Percentiles rank a stretch among this genome's conserved stretches.
Evolutionary conservation across 75 land plant genomes (phyloP).

Genomic region (Picea sitchensis): DNA sequence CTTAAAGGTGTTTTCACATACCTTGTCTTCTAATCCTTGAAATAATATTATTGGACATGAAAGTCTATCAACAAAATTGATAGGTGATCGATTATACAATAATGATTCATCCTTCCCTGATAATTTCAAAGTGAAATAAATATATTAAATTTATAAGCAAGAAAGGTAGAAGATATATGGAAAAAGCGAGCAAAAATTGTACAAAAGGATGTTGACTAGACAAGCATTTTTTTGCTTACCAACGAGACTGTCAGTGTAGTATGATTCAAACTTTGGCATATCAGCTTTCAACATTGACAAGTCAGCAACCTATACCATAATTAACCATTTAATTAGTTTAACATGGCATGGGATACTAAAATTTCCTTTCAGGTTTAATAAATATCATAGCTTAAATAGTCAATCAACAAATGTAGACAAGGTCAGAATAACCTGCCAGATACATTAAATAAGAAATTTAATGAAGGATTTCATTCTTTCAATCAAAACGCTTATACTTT

Average conservation of each 20-base stretch:
- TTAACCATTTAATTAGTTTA: neutral
- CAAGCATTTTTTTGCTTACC: constrained; percentile 35
- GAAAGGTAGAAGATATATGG: neutral
- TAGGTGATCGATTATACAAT: constrained; percentile 71
- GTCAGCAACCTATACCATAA: constrained; percentile 70
- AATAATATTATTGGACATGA: constrained; percentile 92
- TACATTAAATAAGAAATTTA: neutral
- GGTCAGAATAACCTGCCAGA: neutral
- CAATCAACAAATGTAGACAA: neutral
- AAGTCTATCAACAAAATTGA: constrained; percentile 77
- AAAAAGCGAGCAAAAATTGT: neutral
- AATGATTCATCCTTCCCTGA: constrained; percentile 51
- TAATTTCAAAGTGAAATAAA: neutral
- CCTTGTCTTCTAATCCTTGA: constrained; percentile 97
- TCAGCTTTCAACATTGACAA: constrained; percentile 61
- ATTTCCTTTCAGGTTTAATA: neutral
- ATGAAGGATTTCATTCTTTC: too few species aligned
- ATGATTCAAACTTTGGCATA: constrained; percentile 93
- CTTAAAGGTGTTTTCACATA: constrained; percentile 14
- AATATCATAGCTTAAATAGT: neutral
- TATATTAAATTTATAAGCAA: neutral
- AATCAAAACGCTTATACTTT: too few species aligned
- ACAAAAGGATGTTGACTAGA: neutral
- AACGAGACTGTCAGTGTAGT: constrained; percentile 69
- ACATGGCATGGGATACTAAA: neutral